phyloP scores from a whole-genome alignment of 108 stramenopile species.

The Conticribra guillardii region DNA sequence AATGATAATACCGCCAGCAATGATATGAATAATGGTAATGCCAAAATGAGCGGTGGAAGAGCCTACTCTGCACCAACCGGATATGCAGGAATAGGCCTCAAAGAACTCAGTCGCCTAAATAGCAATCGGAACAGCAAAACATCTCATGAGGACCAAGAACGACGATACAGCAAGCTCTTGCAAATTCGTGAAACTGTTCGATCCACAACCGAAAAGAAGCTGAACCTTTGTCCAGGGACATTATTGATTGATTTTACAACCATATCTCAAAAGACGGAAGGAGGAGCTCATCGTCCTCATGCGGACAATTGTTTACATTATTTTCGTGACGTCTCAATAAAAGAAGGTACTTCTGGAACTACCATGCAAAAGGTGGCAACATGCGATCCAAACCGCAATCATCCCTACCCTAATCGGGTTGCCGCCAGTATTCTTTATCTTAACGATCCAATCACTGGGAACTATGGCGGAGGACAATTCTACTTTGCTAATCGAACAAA shows the following conservation, averaged over 20 bases:
- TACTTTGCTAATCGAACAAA: slow-evolving; percentile 40
- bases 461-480: slow-evolving; percentile 37
- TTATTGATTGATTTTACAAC: slow-evolving; percentile 49
- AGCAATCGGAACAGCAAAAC: background rate
- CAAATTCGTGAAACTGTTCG: slow-evolving; percentile 47
- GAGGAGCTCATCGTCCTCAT: slow-evolving; percentile 49
- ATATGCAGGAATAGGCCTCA: slow-evolving; percentile 33
- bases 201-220: slow-evolving; percentile 28
- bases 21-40: background rate
- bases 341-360: too few species aligned
- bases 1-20: background rate
- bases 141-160: background rate
- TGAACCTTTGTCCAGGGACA: slow-evolving; percentile 45
- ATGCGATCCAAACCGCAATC: slow-evolving; percentile 29
- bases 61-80: slow-evolving; percentile 25
- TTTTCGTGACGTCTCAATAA: slow-evolving; percentile 15
- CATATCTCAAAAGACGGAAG: slow-evolving; percentile 42
- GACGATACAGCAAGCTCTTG: slow-evolving; percentile 26
- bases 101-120: slow-evolving; percentile 26
- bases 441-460: slow-evolving; percentile 27
- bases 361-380: slow-evolving; percentile 5
- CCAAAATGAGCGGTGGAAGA: slow-evolving; percentile 3
- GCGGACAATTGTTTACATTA: slow-evolving; percentile 56
- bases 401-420: slow-evolving; percentile 40
- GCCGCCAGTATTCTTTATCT: slow-evolving; percentile 45